Evolutionary conservation across 2,329 filamentous ascomycete species (phyloP).

Genomic region (Arachnomyces sp.): DNA sequence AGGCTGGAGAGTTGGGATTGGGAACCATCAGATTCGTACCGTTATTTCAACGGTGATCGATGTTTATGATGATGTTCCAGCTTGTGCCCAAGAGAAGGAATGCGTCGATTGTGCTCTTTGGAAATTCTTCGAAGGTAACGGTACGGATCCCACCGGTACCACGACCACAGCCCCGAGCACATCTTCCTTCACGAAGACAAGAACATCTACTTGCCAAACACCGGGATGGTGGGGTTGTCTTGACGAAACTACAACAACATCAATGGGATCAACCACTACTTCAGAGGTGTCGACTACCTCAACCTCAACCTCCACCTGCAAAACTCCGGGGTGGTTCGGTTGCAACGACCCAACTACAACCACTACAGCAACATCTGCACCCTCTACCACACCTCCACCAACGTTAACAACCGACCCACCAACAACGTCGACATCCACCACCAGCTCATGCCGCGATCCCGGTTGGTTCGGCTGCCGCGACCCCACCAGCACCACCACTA

Average conservation of each 20-base stretch:
- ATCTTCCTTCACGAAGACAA: slow-evolving; percentile 53
- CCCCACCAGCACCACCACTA: slow-evolving; percentile 20
- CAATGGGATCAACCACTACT: slow-evolving; percentile 23
- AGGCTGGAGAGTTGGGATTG: slow-evolving; percentile 84
- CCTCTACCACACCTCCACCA: slow-evolving; percentile 13
- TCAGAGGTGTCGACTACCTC: slow-evolving; percentile 22
- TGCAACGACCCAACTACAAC: slow-evolving; percentile 30
- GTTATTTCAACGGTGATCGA: slow-evolving; percentile 84
- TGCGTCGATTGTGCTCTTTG: slow-evolving; percentile 87
- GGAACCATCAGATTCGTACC: slow-evolving; percentile 79
- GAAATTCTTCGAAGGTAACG: slow-evolving; percentile 93
- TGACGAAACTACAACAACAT: slow-evolving; percentile 39
- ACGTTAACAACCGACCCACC: slow-evolving; percentile 19
- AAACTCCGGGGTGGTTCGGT: slow-evolving; percentile 37
- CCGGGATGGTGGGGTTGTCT: slow-evolving; percentile 79
- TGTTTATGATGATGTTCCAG: slow-evolving; percentile 70
- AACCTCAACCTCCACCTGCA: slow-evolving; percentile 28
- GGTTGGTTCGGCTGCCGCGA: slow-evolving; percentile 36
- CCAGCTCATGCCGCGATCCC: slow-evolving; percentile 28
- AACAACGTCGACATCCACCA: slow-evolving; percentile 18
- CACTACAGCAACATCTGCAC: slow-evolving; percentile 22
- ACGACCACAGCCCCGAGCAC: slow-evolving; percentile 48
- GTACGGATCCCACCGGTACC: slow-evolving; percentile 65
- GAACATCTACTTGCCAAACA: slow-evolving; percentile 81
- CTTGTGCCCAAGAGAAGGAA: slow-evolving; percentile 65